Evolutionary conservation across 1,284 basidiomycete genomes (phyloP).

Genomic region (Puccinia horiana): DNA sequence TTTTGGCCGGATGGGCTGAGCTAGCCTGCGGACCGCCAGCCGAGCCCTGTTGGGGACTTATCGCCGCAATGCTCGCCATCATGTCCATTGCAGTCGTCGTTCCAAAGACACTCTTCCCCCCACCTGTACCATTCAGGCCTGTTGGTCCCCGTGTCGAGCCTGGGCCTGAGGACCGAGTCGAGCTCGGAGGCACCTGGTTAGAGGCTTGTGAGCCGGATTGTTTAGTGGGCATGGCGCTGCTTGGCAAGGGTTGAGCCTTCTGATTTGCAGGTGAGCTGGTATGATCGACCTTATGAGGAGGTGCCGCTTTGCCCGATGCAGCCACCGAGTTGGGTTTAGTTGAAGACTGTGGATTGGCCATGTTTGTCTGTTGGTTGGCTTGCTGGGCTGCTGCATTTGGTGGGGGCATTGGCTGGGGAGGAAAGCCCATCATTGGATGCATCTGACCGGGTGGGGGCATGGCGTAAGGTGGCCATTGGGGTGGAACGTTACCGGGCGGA

Average conservation of each 20-base stretch:
- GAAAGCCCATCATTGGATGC: conserved; percentile 46
- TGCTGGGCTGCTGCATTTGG: conserved; percentile 19
- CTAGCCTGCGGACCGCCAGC: neutral
- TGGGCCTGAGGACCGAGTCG: neutral
- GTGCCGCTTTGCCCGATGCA: neutral
- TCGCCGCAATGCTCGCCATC: conserved; percentile 33
- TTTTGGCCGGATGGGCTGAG: neutral
- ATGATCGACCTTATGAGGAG: neutral
- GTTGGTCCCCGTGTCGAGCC: neutral
- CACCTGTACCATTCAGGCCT: neutral
- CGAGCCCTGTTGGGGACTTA: neutral
- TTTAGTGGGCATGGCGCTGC: neutral
- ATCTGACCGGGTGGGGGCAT: conserved; percentile 44
- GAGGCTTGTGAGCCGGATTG: neutral
- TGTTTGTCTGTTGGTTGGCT: neutral
- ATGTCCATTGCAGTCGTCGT: conserved; percentile 34
- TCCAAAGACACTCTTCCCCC: conserved; percentile 28
- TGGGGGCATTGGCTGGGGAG: conserved; percentile 29
- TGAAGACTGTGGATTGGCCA: neutral
- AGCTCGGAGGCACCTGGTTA: neutral
- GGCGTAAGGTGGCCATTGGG: conserved; percentile 40
- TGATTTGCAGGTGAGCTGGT: neutral
- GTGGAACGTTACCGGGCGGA: conserved; percentile 28
- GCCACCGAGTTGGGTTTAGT: neutral
- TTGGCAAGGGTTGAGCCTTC: neutral